Evolutionary conservation across 176 grass and related monocot genomes (phyloP).

Genomic region (Aegilops bicornis): DNA sequence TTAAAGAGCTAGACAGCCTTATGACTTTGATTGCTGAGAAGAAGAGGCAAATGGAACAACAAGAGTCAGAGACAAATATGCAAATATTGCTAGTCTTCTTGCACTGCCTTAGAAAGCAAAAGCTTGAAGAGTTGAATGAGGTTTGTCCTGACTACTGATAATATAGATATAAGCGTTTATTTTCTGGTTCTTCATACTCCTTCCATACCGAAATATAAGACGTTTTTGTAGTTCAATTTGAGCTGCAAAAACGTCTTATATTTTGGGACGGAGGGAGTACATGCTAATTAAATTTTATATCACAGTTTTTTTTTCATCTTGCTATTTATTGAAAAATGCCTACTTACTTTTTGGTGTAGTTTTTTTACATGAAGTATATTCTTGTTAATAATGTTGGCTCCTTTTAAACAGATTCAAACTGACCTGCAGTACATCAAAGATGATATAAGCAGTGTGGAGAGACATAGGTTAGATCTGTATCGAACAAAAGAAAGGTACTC

Average conservation of each 20-base stretch:
- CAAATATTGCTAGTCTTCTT: conserved; percentile 96
- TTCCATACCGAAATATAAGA: too few species aligned
- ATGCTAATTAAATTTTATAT: not conserved
- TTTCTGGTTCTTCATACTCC: not conserved
- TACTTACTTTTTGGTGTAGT: not conserved
- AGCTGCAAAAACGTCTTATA: too few species aligned
- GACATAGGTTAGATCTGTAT: conserved; percentile 79
- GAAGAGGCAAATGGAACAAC: conserved; percentile 95
- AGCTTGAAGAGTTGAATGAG: conserved; percentile 96
- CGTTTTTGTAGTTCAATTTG: too few species aligned
- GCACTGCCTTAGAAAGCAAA: conserved; percentile 97
- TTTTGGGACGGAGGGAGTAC: too few species aligned
- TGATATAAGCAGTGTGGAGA: conserved; percentile 86
- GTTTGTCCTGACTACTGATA: conserved; percentile 33
- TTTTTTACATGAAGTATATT: conserved; percentile 11
- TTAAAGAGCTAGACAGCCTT: conserved; percentile 85
- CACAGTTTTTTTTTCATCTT: not conserved
- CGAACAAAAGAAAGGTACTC: conserved; percentile 94
- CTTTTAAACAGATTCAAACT: conserved; percentile 79
- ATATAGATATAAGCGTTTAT: not conserved
- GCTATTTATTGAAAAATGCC: not conserved
- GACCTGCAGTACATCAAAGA: conserved; percentile 99
- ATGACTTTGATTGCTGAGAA: conserved; percentile 86
- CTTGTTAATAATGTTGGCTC: conserved; percentile 9
- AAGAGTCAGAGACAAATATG: conserved; percentile 98